Evolutionary conservation across 495 filamentous ascomycete species (phyloP), one percentile per base, ranked within the genome.

Genomic region (Aspergillus ostianus): DNA sequence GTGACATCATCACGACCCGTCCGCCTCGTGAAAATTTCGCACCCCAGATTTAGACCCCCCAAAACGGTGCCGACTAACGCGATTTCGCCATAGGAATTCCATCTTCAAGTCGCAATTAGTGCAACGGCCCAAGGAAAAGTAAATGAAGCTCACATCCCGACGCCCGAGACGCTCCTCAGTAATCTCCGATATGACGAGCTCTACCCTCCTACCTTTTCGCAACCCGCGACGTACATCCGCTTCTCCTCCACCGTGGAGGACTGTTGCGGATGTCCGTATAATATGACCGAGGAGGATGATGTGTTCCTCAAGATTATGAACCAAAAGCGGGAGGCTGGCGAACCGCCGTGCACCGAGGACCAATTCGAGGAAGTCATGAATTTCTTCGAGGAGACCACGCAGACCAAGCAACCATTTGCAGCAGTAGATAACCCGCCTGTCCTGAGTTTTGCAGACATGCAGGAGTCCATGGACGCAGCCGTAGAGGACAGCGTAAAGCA

Each of bases 221-320:
- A 94, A 68, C 91, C 95, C 30, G 85, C 88, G 61, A 92, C 92
- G 54, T 98, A 97, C 75, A 97, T 98, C 68, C 91, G 94, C 70
- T 98, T 96, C 79, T 97, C 93, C 58, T 92, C 93, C 58, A 98
- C 94, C 4, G 95, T 98, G 51, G 94, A 98, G 77, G 94, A 98
- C 71, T 93, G 88, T 65, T 85, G 87, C 64, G 87, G 90, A 61
- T 88, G 85, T 69, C 84, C 87, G 60, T 98, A 98, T 84, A 90
- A 93, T 74, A 92, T 97, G 90, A 90, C 85, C 17, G 86, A 87
- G 61, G 91, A 95, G 52, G 94, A 98, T 76, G 89, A 90, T 67
- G 84, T 78, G 23, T 97, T 90, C 70, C 85, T 98, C 57, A 90
- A 86, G 69, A 82, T 83, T 55, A 87, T 93, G 71, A 98, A 97